phyloP scores from a whole-genome alignment of 2,329 filamentous ascomycete genomes.

The Fusarium abutilonis region DNA sequence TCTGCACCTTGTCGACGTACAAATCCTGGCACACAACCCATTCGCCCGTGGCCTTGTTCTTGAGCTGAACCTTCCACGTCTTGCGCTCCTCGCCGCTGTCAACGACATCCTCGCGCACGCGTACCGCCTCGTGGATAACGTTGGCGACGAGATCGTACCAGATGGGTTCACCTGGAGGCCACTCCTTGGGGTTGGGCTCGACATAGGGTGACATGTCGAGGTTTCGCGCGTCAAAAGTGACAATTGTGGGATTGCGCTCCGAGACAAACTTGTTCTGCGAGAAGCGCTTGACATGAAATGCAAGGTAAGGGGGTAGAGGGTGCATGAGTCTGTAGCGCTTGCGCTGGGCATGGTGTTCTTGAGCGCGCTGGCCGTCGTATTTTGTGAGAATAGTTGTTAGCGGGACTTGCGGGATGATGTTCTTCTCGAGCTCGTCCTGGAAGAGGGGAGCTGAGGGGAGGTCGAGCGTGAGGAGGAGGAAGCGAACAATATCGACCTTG shows the following conservation, averaged over 20 bases:
- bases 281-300: slow-evolving; percentile 98
- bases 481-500: slow-evolving; percentile 79
- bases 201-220: slow-evolving; percentile 92
- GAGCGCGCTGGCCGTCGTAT: slow-evolving; percentile 87
- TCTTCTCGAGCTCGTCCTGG: slow-evolving; percentile 92
- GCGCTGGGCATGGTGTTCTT: slow-evolving; percentile 88
- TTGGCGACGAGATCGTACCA: slow-evolving; percentile 97
- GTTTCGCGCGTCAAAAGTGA: slow-evolving; percentile 86
- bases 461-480: slow-evolving; percentile 92
- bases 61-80: slow-evolving; percentile 92
- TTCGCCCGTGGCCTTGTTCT: slow-evolving; percentile 81
- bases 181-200: slow-evolving; percentile 80
- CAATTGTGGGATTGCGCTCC: slow-evolving; percentile 97
- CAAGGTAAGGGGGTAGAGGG: slow-evolving; percentile 87
- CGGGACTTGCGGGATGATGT: slow-evolving; percentile 94
- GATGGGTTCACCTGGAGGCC: slow-evolving; percentile 81
- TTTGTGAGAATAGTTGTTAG: slow-evolving; percentile 86
- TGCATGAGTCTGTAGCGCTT: slow-evolving; percentile 90
- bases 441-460: slow-evolving; percentile 92
- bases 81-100: slow-evolving; percentile 88
- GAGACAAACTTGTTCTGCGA: slow-evolving; percentile 95
- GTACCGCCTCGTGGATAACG: slow-evolving; percentile 86
- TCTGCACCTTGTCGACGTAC: slow-evolving; percentile 88
- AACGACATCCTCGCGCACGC: slow-evolving; percentile 82
- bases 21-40: slow-evolving; percentile 96